phyloP scores from a whole-genome alignment of 257 asterid species.

The Henckelia pumila region DNA sequence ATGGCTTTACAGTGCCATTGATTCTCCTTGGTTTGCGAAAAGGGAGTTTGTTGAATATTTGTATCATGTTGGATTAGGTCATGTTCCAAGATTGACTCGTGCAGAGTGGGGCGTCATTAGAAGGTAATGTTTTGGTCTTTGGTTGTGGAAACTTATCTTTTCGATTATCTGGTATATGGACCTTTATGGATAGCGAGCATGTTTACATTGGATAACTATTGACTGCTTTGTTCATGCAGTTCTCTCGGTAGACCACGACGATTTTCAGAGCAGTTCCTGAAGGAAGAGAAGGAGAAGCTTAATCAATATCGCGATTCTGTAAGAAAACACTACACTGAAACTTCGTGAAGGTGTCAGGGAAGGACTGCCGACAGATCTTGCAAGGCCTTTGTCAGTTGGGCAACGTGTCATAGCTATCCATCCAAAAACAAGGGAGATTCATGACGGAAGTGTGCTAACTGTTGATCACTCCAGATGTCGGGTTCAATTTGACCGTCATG shows the following conservation, averaged over 20 bases:
- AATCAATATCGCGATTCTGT: slow-evolving; percentile 85
- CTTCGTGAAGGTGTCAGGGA: slow-evolving; percentile 83
- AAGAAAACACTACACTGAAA: slow-evolving; percentile 79
- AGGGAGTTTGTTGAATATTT: slow-evolving; percentile 88
- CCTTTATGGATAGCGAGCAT: slow-evolving; percentile 13
- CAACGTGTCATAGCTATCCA: slow-evolving; percentile 94
- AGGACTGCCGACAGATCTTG: slow-evolving; percentile 87
- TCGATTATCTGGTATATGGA: slow-evolving; percentile 7
- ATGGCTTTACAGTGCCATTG: slow-evolving; percentile 96
- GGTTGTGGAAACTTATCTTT: slow-evolving; percentile 6
- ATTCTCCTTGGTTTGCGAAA: slow-evolving; percentile 94
- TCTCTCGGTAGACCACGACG: slow-evolving; percentile 94
- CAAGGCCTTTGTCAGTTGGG: slow-evolving; percentile 89
- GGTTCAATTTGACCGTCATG: slow-evolving; percentile 89
- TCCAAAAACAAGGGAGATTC: slow-evolving; percentile 88
- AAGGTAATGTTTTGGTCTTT: slow-evolving; percentile 36
- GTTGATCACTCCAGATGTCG: slow-evolving; percentile 85
- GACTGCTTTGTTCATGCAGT: slow-evolving; percentile 44
- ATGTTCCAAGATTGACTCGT: slow-evolving; percentile 52
- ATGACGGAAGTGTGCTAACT: slow-evolving; percentile 86
- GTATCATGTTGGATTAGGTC: slow-evolving; percentile 64
- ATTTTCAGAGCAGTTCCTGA: slow-evolving; percentile 85
- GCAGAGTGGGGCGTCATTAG: slow-evolving; percentile 65
- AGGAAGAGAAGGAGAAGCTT: slow-evolving; percentile 95
- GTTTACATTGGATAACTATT: slow-evolving; percentile 15